These are phyloP conservation scores for Senecio squalidus DNA, from an alignment of 140 eudicot genomes.

Conservation along the genomic window DNA sequence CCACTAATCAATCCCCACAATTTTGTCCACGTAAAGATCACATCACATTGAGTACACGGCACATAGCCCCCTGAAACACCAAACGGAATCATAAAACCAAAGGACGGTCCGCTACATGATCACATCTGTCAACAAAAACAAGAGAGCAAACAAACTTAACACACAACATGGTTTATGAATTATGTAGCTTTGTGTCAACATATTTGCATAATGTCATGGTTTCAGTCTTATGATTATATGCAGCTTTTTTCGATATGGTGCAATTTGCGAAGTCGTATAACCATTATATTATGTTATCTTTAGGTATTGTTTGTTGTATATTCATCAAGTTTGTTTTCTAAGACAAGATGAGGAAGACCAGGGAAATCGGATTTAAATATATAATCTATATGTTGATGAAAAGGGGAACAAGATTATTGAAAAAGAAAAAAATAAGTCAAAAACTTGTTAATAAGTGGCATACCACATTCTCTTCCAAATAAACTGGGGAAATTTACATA, in stretches of 20 bases:
- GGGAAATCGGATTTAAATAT: slow-evolving; percentile 20
- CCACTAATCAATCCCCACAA: slow-evolving; percentile 1
- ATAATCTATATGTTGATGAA: slow-evolving; percentile 18
- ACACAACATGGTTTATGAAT: not conserved
- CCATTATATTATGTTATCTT: not conserved
- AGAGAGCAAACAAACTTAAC: not conserved
- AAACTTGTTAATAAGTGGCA: slow-evolving; percentile 29
- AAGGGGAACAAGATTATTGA: slow-evolving; percentile 24
- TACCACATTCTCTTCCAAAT: slow-evolving; percentile 35
- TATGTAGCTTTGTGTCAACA: not conserved
- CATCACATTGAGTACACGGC: not conserved
- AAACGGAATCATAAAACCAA: not conserved
- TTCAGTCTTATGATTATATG: not conserved
- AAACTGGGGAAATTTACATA: not conserved
- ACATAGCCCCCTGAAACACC: slow-evolving; percentile 3
- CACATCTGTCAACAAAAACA: not conserved
- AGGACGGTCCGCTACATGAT: not conserved
- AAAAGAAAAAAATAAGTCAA: slow-evolving; percentile 22
- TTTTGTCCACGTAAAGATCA: slow-evolving; percentile 10
- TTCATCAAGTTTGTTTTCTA: too few species aligned
- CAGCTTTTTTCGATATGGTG: not conserved
- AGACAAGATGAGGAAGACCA: slow-evolving; percentile 45
- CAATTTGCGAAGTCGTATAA: not conserved
- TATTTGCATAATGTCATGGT: not conserved
- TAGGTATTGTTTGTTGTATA: too few species aligned